phyloP scores from a whole-genome alignment of 2,329 filamentous ascomycete species.

The Neofusicoccum ribis region DNA sequence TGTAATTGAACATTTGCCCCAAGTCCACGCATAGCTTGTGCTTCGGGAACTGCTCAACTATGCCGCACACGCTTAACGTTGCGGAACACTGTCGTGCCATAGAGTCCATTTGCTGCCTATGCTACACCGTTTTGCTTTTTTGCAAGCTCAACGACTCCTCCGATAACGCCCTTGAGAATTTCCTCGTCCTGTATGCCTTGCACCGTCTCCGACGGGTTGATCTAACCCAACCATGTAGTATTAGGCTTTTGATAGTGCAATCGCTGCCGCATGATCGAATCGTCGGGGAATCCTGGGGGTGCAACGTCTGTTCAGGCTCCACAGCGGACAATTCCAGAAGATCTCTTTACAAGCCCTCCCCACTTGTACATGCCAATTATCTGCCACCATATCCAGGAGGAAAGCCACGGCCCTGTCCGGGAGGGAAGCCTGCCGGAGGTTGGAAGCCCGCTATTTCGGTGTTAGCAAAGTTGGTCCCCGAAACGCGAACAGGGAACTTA shows the following conservation, averaged over 20 bases:
- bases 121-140: constrained; percentile 3
- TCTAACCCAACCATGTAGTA: background rate
- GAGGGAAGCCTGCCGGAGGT: constrained; percentile 70
- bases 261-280: background rate
- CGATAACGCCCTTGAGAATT: constrained; percentile 5
- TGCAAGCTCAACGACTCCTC: constrained; percentile 2
- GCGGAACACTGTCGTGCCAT: background rate
- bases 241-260: background rate
- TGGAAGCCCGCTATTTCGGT: constrained; percentile 28
- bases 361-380: background rate
- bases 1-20: no score
- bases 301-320: background rate
- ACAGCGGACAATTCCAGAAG: background rate
- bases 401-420: constrained; percentile 52
- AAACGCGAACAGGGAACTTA: constrained; percentile 25
- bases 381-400: constrained; percentile 39
- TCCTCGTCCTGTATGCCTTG: background rate
- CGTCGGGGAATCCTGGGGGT: background rate
- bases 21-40: no score
- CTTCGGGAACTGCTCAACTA: no score
- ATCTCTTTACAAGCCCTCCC: background rate
- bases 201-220: background rate
- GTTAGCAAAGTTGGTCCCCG: constrained; percentile 16
- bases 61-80: background rate
- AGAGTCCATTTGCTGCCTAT: constrained; percentile 11